Evolutionary conservation across 106 monocot species (phyloP).

Genomic region (Iris macrosiphon): DNA sequence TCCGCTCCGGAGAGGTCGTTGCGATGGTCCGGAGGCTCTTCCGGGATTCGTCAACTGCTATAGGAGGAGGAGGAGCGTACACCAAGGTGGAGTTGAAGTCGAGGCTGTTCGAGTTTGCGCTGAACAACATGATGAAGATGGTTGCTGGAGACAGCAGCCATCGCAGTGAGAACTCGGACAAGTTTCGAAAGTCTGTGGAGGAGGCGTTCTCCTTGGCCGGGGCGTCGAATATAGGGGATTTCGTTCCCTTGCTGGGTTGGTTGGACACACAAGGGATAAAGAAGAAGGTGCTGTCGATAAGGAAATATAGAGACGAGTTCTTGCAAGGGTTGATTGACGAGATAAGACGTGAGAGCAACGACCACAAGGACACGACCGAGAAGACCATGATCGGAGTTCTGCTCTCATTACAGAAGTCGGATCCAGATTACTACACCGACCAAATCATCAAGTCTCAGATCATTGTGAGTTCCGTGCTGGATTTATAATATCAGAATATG

Average conservation of each 20-base stretch:
- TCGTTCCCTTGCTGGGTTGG: neutral
- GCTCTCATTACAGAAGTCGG: conserved; percentile 6
- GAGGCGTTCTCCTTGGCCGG: neutral
- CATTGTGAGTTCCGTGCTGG: too few relatives aligned
- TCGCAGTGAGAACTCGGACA: neutral
- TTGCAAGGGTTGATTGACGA: neutral
- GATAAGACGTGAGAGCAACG: neutral
- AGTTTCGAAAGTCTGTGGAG: neutral
- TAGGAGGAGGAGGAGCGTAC: neutral
- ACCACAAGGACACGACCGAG: neutral
- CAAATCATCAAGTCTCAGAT: conserved; percentile 1
- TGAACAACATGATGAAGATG: conserved; percentile 21
- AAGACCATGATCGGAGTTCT: conserved; percentile 2
- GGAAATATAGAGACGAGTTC: conserved; percentile 1
- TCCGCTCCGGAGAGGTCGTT: conserved; percentile 9
- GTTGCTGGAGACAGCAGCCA: conserved; percentile 12
- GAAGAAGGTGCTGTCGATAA: neutral
- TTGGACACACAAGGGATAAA: neutral
- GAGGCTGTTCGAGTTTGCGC: conserved; percentile 9
- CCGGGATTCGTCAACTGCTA: neutral
- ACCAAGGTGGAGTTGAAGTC: conserved; percentile 19
- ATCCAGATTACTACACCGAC: neutral
- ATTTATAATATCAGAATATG: too few relatives aligned
- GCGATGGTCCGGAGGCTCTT: conserved; percentile 4
- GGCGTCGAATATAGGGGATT: neutral